phyloP scores from a whole-genome alignment of 2,329 filamentous ascomycete species.

The Fusarium longipes region DNA sequence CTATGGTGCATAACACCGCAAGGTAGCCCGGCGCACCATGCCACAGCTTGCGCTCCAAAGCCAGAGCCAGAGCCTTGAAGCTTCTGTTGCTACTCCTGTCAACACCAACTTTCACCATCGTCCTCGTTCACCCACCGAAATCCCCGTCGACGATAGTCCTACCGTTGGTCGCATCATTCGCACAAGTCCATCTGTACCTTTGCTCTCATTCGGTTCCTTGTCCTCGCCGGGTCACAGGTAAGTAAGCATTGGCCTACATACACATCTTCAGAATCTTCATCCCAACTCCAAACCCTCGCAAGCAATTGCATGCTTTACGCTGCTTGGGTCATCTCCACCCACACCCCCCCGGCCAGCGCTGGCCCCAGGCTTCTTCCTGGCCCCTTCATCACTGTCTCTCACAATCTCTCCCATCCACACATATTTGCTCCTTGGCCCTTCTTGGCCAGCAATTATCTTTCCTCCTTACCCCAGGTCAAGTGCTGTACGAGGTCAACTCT shows the following conservation, averaged over 20 bases:
- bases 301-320: constrained; percentile 16
- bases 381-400: constrained; percentile 41
- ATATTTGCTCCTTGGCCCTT: constrained; percentile 26
- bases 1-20: constrained; percentile 49
- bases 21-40: constrained; percentile 57
- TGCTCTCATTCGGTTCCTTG: constrained; percentile 38
- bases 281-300: constrained; percentile 28
- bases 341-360: constrained; percentile 35
- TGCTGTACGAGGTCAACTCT: constrained; percentile 44
- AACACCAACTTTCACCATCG: constrained; percentile 17
- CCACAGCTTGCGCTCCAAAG: constrained; percentile 62
- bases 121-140: constrained; percentile 37
- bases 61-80: constrained; percentile 47
- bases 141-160: constrained; percentile 58
- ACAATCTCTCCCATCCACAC: constrained; percentile 41
- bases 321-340: constrained; percentile 37
- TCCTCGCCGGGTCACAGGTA: constrained; percentile 46
- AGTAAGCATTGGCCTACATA: constrained; percentile 43
- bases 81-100: constrained; percentile 42
- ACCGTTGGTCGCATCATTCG: constrained; percentile 55
- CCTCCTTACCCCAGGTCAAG: constrained; percentile 27
- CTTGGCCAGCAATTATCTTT: constrained; percentile 32
- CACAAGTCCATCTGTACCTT: constrained; percentile 33
- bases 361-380: constrained; percentile 39
- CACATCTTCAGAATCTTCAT: constrained; percentile 31